A percentile compares a stretch with the other conserved stretches of the same genome.
Evolutionary conservation across 1,284 basidiomycete species (phyloP).

Genomic region (Chiua sp.): DNA sequence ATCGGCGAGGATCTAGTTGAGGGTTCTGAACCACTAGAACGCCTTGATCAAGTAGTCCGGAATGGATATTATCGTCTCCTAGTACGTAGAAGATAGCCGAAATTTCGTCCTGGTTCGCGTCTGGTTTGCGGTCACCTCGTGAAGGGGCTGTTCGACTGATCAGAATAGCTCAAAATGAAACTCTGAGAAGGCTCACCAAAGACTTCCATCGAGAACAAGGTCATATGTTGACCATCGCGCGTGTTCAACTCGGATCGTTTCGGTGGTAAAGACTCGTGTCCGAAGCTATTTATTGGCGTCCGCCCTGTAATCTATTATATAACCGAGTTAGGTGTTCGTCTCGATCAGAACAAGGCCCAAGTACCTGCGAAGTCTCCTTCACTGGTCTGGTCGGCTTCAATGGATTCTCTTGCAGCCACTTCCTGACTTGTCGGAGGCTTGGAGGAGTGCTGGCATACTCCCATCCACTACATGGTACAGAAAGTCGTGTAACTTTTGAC

Average conservation of each 20-base stretch:
- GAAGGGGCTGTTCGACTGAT: slow-evolving; percentile 57
- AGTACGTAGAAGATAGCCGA: slow-evolving; percentile 73
- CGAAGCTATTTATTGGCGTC: slow-evolving; percentile 77
- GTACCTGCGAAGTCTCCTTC: slow-evolving; percentile 58
- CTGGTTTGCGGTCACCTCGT: slow-evolving; percentile 65
- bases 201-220: slow-evolving; percentile 82
- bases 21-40: slow-evolving; percentile 63
- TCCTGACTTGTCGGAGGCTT: slow-evolving; percentile 51
- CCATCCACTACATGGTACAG: slow-evolving; percentile 58
- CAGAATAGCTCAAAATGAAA: background rate
- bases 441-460: slow-evolving; percentile 79
- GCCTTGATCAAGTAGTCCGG: slow-evolving; percentile 60
- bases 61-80: slow-evolving; percentile 49
- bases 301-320: too few species aligned
- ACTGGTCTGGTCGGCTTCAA: slow-evolving; percentile 15
- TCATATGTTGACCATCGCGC: slow-evolving; percentile 80
- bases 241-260: slow-evolving; percentile 43
- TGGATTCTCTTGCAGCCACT: slow-evolving; percentile 51
- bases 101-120: slow-evolving; percentile 78
- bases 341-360: background rate
- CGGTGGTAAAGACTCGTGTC: slow-evolving; percentile 63
- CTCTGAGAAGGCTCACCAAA: slow-evolving; percentile 61
- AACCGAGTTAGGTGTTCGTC: background rate
- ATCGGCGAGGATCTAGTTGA: slow-evolving; percentile 43
- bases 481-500: slow-evolving; percentile 3